Base-by-base conservation (phyloP, 2,329 filamentous ascomycete species). In the Gaeumannomyces sp. region DNA sequence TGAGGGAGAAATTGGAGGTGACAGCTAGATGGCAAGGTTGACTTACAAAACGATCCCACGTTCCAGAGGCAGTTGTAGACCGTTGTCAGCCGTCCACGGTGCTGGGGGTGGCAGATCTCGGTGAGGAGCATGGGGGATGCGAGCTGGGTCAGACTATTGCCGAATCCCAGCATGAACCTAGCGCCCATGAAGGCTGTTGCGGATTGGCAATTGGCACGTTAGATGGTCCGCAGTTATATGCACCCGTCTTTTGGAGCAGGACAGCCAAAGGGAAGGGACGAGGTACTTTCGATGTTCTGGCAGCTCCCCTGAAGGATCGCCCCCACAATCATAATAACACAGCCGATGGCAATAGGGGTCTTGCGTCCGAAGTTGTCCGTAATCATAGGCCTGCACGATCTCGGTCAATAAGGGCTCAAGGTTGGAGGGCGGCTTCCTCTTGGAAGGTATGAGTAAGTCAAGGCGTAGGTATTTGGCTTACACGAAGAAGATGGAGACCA, bases 401-500 rank as follows among this genome's bases (percentile, higher is more conserved):
- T 4, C 33, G 25, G 4, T 38, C n/a, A 31, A 4, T 8, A 28
- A 45, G 29, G 7, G 27, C 4, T 29, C 33, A 62, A n/a, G 58
- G n/a, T 22, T 29, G 33, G 29, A 19, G 45, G 33, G 29, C 35
- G 60, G 19, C 31, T 33, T 13, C 28, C 59, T 62, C 10, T 57
- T 60, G 29, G 56, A 13, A 14, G 19, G 1, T 22, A 22, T 25
- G 19, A 13, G 14, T 2, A 50, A 35, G 29, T 11, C 3, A 28
- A 38, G 29, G 31, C 16, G 22, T 3, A 3, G 11, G 25, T 3
- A 19, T n/a, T 8, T 4, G 14, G 69, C 76, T 73, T 72, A 78
- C 76, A 87, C 83, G 38, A 87, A 75, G 2, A 83, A 84, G 57
- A 88, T 82, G 29, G 82, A 83, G 59, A 77, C 74, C 66, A 88